These are phyloP conservation scores for Willaertia magna DNA, from an alignment of 208 protist species.

Conservation along the genomic window DNA sequence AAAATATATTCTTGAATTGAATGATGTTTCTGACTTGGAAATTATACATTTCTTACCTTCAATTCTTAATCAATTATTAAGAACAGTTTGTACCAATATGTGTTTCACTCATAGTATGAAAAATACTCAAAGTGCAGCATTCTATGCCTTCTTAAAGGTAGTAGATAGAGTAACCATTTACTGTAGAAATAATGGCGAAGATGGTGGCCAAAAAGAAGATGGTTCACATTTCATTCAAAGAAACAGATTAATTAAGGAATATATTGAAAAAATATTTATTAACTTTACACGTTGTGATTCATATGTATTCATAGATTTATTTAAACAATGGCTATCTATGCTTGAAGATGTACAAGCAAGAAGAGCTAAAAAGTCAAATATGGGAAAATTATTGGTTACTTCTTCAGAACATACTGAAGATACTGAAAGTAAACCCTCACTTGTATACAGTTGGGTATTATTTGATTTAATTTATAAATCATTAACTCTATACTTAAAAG, in stretches of 20 bases:
- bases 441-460: constrained; percentile 30
- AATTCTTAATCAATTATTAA: background rate
- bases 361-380: background rate
- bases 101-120: background rate
- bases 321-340: background rate
- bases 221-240: background rate
- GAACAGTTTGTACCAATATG: background rate
- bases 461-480: constrained; percentile 41
- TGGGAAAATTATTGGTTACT: background rate
- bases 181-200: background rate
- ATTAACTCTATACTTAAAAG: constrained; percentile 23
- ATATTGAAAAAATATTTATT: background rate
- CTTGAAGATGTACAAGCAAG: background rate
- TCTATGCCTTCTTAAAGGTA: background rate
- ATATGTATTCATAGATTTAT: background rate
- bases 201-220: too few relatives aligned
- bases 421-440: background rate
- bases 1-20: background rate
- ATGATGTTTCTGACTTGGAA: background rate
- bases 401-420: background rate
- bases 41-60: background rate
- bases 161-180: background rate
- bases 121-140: background rate
- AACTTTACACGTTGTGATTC: background rate
- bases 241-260: background rate